A percentile compares a stretch with the other conserved stretches of the same genome.
Conservation (phyloP, 768 basidiomycete genomes). For the Phanerodontia chrysosporium region DNA sequence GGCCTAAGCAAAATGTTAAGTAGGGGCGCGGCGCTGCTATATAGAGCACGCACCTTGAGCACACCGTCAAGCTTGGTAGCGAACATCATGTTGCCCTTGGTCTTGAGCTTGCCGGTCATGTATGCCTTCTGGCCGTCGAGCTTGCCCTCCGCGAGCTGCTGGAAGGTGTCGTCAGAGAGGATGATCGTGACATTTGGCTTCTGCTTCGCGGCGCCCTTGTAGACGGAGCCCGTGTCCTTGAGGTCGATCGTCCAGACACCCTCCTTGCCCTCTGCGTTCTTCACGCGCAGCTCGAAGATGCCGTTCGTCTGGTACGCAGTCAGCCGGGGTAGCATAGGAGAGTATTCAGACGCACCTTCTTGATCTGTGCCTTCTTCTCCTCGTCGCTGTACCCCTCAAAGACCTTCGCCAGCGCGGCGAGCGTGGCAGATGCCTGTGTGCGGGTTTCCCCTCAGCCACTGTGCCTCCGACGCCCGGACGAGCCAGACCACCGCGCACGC, state of each 20-base stretch:
- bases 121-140: constrained; percentile 92
- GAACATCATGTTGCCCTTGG: constrained; percentile 89
- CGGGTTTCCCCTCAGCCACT: neutral
- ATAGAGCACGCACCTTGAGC: constrained; percentile 70
- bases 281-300: constrained; percentile 80
- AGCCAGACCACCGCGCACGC: neutral
- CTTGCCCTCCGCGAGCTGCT: constrained; percentile 71
- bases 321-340: neutral
- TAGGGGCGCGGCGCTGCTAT: neutral
- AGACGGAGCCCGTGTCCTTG: constrained; percentile 77
- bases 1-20: no score
- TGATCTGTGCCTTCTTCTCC: constrained; percentile 66
- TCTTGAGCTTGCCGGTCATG: constrained; percentile 93
- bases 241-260: constrained; percentile 90
- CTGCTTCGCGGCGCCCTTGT: constrained; percentile 64
- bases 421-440: constrained; percentile 61
- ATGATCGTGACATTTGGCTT: constrained; percentile 84
- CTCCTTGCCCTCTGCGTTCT: constrained; percentile 66
- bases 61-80: constrained; percentile 86
- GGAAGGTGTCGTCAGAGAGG: constrained; percentile 72
- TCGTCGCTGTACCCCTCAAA: constrained; percentile 52
- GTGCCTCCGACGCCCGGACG: neutral
- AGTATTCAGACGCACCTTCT: constrained; percentile 50
- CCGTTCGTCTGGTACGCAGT: constrained; percentile 62
- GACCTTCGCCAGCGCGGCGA: constrained; percentile 46